phyloP scores from a whole-genome alignment of 2,329 filamentous ascomycete species.

The Calonectria hawksworthii region DNA sequence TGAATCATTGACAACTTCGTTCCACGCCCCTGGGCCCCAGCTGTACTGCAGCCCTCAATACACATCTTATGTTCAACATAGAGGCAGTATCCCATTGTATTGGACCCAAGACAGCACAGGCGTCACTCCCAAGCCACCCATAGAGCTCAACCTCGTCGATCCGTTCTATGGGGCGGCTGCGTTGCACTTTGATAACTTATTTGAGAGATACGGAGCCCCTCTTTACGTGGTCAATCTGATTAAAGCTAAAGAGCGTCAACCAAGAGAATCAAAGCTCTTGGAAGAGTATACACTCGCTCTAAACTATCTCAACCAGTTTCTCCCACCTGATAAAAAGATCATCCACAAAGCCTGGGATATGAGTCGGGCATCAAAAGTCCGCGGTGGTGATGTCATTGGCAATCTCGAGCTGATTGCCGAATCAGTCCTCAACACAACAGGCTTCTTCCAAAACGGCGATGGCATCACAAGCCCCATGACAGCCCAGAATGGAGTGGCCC shows the following conservation, averaged over 20 bases:
- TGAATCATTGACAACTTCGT: slow-evolving; percentile 93
- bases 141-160: slow-evolving; percentile 94
- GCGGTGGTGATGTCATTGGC: slow-evolving; percentile 93
- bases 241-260: slow-evolving; percentile 88
- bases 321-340: slow-evolving; percentile 87
- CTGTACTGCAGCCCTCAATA: slow-evolving; percentile 92
- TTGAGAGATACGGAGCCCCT: slow-evolving; percentile 92
- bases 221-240: slow-evolving; percentile 94
- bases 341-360: slow-evolving; percentile 98
- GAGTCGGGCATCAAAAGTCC: slow-evolving; percentile 93
- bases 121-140: slow-evolving; percentile 95
- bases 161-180: slow-evolving; percentile 96
- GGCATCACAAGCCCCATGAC: slow-evolving; percentile 71
- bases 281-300: slow-evolving; percentile 90
- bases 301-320: slow-evolving; percentile 92
- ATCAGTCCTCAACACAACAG: slow-evolving; percentile 85
- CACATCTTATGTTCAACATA: slow-evolving; percentile 96
- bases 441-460: slow-evolving; percentile 96
- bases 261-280: slow-evolving; percentile 91
- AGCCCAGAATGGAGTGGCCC: slow-evolving; percentile 91
- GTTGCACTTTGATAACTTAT: slow-evolving; percentile 94
- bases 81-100: slow-evolving; percentile 95
- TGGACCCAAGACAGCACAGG: slow-evolving; percentile 98
- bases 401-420: slow-evolving; percentile 92
- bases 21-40: slow-evolving; percentile 89